Evolutionary conservation across 345 rosid genomes (phyloP).

Genomic region (Psidium friedrichsthalianum): DNA sequence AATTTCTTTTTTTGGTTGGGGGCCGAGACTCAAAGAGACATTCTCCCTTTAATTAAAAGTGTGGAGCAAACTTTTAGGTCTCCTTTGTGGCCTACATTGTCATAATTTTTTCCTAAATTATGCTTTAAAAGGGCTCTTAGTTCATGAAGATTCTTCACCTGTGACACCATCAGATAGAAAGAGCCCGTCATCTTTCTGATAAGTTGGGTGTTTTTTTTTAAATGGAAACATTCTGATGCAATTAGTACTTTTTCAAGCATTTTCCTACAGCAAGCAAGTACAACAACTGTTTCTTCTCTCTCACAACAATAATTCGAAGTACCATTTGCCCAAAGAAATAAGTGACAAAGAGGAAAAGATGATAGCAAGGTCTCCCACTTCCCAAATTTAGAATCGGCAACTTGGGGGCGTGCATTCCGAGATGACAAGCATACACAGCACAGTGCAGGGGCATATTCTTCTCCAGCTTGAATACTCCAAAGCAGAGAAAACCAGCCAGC

Average conservation of each 20-base stretch:
- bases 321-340: background rate
- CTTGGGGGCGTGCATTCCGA: background rate
- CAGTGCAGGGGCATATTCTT: background rate
- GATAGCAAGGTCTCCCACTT: background rate
- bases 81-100: conserved; percentile 51
- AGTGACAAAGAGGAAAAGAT: background rate
- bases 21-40: conserved; percentile 16
- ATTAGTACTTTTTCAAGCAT: background rate
- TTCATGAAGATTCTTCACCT: conserved; percentile 7
- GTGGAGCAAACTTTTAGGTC: conserved; percentile 39
- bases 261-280: background rate
- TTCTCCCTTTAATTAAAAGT: conserved; percentile 18
- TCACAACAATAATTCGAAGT: background rate
- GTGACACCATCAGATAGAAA: conserved; percentile 1
- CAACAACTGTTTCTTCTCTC: background rate
- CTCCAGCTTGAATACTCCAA: background rate
- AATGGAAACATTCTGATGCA: conserved; percentile 8
- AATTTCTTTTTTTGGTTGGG: conserved; percentile 5
- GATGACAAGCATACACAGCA: background rate
- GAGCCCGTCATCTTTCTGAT: conserved; percentile 22
- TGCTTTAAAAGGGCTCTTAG: conserved; percentile 13
- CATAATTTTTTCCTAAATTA: conserved; percentile 22
- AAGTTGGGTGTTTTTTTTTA: conserved; percentile 19
- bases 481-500: background rate
- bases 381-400: background rate